Evolutionary conservation across 148 eudicot genomes (phyloP).

Genomic region (Linanthus parryae): DNA sequence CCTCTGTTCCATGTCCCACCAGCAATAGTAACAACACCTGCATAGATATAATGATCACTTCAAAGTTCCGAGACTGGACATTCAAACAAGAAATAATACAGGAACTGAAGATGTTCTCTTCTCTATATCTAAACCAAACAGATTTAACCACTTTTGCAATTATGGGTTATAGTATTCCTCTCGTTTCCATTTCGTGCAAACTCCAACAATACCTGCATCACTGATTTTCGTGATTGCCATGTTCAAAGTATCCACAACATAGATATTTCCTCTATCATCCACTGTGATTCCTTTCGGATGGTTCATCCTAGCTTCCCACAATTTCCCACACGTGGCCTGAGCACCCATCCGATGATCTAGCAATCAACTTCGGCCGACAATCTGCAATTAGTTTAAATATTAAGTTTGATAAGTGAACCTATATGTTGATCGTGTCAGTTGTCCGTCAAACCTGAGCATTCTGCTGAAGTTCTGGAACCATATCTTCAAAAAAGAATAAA

Average conservation of each 20-base stretch:
- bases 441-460: too few relatives aligned
- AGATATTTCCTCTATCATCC: slow-evolving; percentile 71
- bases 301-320: slow-evolving; percentile 72
- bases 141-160: too few relatives aligned
- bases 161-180: too few relatives aligned
- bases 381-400: slow-evolving; percentile 47
- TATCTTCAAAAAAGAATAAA: too few relatives aligned
- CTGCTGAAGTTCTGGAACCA: too few relatives aligned
- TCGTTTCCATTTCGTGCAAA: too few relatives aligned
- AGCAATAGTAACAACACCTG: slow-evolving; percentile 80
- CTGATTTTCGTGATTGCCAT: slow-evolving; percentile 69
- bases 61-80: background rate
- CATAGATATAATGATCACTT: too few relatives aligned
- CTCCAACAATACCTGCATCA: slow-evolving; percentile 39
- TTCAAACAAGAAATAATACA: too few relatives aligned
- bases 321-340: slow-evolving; percentile 70
- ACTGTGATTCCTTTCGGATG: slow-evolving; percentile 60
- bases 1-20: slow-evolving; percentile 60
- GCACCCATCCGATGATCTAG: slow-evolving; percentile 73
- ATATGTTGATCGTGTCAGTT: too few relatives aligned
- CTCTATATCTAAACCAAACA: too few relatives aligned
- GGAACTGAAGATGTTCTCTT: too few relatives aligned
- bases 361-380: slow-evolving; percentile 59
- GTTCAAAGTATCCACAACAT: slow-evolving; percentile 71
- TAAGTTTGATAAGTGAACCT: too few relatives aligned